phyloP scores from a whole-genome alignment of 108 stramenopile genomes.

The Pseudonitzschia multistriata region DNA sequence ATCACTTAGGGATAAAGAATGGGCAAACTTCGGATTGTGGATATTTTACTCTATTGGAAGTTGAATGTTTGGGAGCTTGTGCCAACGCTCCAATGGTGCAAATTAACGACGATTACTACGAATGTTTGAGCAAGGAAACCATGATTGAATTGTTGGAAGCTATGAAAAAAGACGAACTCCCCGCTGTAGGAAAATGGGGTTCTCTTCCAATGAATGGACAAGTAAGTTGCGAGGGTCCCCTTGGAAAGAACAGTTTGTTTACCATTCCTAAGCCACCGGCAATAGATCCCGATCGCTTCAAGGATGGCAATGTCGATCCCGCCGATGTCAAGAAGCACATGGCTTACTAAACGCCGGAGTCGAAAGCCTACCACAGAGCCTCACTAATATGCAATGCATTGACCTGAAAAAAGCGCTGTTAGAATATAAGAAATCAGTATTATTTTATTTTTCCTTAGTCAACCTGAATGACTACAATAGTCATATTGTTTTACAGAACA shows the following conservation, averaged over 20 bases:
- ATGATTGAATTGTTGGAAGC: constrained; percentile 92
- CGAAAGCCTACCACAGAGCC: background rate
- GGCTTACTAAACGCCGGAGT: constrained; percentile 61
- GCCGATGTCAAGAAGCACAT: constrained; percentile 96
- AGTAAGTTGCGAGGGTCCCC: constrained; percentile 98
- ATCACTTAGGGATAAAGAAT: constrained; percentile 95
- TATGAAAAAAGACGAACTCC: constrained; percentile 87
- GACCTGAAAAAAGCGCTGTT: no score
- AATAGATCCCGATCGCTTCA: constrained; percentile 76
- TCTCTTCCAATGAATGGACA: constrained; percentile 99
- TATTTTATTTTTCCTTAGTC: no score
- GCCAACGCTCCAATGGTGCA: constrained; percentile 99
- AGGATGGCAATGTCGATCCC: constrained; percentile 91
- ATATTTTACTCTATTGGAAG: constrained; percentile 97
- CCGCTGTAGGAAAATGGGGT: constrained; percentile 97
- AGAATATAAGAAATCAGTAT: no score
- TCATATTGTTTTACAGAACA: no score
- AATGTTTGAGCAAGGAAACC: constrained; percentile 96
- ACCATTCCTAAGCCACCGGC: constrained; percentile 62
- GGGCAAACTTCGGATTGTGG: constrained; percentile 97
- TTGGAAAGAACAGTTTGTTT: constrained; percentile 91
- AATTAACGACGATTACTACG: constrained; percentile 98
- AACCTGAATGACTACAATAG: no score
- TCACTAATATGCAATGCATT: no score
- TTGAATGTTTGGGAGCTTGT: constrained; percentile 99